Base-by-base conservation (phyloP, 140 eudicot genomes). In the Cichorium intybus region DNA sequence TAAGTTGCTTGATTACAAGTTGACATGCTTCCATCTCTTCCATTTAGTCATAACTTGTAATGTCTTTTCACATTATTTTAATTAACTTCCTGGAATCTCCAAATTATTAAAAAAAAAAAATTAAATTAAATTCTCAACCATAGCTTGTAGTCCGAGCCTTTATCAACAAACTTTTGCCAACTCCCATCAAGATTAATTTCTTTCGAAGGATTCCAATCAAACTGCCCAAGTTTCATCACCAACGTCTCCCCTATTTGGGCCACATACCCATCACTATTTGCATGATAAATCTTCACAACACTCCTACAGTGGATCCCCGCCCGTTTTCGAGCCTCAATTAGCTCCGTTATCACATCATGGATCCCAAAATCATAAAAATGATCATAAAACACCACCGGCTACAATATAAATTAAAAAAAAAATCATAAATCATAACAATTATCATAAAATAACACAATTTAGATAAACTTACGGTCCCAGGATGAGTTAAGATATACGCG, bases 401-500 rank as follows among this genome's bases (percentile, higher is more conserved):
- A 82, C 78, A 68, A 45, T 50, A 33, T 12, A 46, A 15, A 51
- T 23, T 28, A 16, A 33, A 53, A 24, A 54, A 61, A 11, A 2
- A 1, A 7, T 22, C 24, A 54, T 23, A 0, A 46, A 48, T 14
- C 10, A 15, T 35, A 24, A 28, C 27, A 34, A 0, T 20, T 9
- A 67, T 14, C 0, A 2, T 12, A 24, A 14, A 24, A 17, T n/a
- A 35, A 16, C n/a, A 15, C 21, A 15, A 17, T 51, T 52, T 34
- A 17, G 21, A 63, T 12, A 17, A 73, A 60, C 46, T 75, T 80
- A 81, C 86, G 41, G 88, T 86, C 60, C 89, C 89, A 0, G 95
- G 89, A 69, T 86, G 95, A 47, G 95, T 82, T 68, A 86, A 70
- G 39, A 86, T 86, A 71, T 86, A 86, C 55, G 95, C 89, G 65